Percentiles rank a stretch among this genome's conserved stretches.
These are phyloP conservation scores for Ceratobasidium sp. DNA, from an alignment of 1,284 basidiomycete species.

Conservation along the genomic window DNA sequence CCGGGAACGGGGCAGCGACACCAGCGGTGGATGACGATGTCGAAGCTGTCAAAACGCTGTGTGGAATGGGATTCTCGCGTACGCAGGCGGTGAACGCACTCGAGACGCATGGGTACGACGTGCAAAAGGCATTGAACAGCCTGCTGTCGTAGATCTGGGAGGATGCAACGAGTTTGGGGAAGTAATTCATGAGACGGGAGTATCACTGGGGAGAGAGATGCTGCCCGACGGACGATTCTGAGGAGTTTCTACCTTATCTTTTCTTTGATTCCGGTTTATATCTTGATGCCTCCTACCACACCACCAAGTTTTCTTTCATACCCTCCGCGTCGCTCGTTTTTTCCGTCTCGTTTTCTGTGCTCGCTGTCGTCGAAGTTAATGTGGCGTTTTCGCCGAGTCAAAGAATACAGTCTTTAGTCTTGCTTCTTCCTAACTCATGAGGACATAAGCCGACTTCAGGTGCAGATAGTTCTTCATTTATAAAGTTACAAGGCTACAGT, in stretches of 20 bases:
- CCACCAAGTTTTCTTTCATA: neutral
- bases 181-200: neutral
- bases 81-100: slow-evolving; percentile 79
- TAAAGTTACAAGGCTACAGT: neutral
- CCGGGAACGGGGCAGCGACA: slow-evolving; percentile 60
- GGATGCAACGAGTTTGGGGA: neutral
- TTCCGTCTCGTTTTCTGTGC: slow-evolving; percentile 12
- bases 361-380: slow-evolving; percentile 17
- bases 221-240: neutral
- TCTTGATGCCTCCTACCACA: neutral
- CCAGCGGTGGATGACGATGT: slow-evolving; percentile 77
- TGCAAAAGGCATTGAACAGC: slow-evolving; percentile 76
- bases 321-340: slow-evolving; percentile 12
- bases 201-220: neutral
- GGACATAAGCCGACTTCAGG: too few species aligned
- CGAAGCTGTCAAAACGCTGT: slow-evolving; percentile 78
- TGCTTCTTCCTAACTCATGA: neutral
- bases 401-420: slow-evolving; percentile 21
- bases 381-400: slow-evolving; percentile 4
- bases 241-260: slow-evolving; percentile 19
- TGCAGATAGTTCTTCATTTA: too few species aligned
- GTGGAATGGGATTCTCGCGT: slow-evolving; percentile 84
- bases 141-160: slow-evolving; percentile 58
- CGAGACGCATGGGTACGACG: slow-evolving; percentile 76
- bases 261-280: neutral